These are phyloP conservation scores for Flagelloscypha sp. DNA, from an alignment of 768 basidiomycete genomes.

Conservation along the genomic window DNA sequence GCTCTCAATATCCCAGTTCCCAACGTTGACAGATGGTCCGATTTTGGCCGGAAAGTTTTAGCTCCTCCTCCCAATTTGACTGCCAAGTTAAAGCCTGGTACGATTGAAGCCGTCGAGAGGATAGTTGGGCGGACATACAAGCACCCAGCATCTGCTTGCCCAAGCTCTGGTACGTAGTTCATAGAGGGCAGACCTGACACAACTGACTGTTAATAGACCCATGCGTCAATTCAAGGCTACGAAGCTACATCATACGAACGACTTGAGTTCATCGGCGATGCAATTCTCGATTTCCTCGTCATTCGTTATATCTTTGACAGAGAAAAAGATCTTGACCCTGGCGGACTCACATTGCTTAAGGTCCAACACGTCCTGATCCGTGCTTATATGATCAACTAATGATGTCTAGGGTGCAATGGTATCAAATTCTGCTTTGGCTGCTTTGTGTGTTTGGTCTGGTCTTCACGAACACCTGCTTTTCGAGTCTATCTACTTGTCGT, in stretches of 20 bases:
- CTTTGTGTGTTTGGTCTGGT: slow-evolving; percentile 63
- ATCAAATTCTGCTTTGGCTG: slow-evolving; percentile 69
- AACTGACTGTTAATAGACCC: slow-evolving; percentile 41
- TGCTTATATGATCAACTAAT: slow-evolving; percentile 1
- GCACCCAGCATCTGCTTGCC: slow-evolving; percentile 52
- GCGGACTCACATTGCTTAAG: slow-evolving; percentile 74
- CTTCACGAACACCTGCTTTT: slow-evolving; percentile 54
- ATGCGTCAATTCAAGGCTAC: slow-evolving; percentile 49
- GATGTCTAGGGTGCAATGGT: slow-evolving; percentile 70
- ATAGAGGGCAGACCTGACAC: not conserved
- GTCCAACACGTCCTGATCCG: slow-evolving; percentile 26
- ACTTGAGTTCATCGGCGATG: slow-evolving; percentile 82
- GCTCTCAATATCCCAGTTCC: slow-evolving; percentile 59
- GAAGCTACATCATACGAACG: slow-evolving; percentile 60
- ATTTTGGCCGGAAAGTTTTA: slow-evolving; percentile 47
- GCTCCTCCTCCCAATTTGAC: slow-evolving; percentile 35
- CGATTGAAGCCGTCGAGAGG: slow-evolving; percentile 48
- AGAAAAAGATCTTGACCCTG: slow-evolving; percentile 58
- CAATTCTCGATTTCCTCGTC: slow-evolving; percentile 75
- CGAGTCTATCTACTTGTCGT: slow-evolving; percentile 43
- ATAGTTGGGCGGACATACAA: slow-evolving; percentile 59
- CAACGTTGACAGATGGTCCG: slow-evolving; percentile 59
- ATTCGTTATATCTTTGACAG: slow-evolving; percentile 62
- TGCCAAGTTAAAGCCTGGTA: slow-evolving; percentile 37
- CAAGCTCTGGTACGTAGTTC: slow-evolving; percentile 58